Conservation (phyloP, 106 monocot genomes). For the Hemerocallis citrina region DNA sequence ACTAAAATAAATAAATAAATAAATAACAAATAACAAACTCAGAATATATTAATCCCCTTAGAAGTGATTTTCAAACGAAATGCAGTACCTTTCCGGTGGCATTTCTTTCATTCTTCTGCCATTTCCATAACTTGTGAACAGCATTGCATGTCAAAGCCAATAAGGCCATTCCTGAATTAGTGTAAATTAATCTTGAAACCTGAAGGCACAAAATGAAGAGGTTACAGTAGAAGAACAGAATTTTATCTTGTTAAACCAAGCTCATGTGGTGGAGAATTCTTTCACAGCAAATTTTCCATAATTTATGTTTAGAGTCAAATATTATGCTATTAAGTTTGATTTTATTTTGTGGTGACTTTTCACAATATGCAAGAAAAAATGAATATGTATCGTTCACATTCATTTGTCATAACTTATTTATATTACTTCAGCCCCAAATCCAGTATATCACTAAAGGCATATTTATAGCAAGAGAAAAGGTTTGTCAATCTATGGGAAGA, state of each 20-base stretch:
- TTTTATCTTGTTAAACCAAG: constrained; percentile 3
- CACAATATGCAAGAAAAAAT: too few relatives aligned
- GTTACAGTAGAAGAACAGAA: not conserved
- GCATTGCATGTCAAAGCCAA: constrained; percentile 57
- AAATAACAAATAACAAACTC: not conserved
- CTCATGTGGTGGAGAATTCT: too few relatives aligned
- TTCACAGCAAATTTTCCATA: too few relatives aligned
- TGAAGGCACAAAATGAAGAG: constrained; percentile 8
- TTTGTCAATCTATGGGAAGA: too few relatives aligned
- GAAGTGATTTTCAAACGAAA: constrained; percentile 5
- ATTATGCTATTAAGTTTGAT: too few relatives aligned
- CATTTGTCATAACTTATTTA: too few relatives aligned
- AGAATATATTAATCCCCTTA: not conserved
- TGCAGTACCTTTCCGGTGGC: constrained; percentile 34
- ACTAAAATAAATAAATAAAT: not conserved
- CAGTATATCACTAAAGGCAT: too few relatives aligned
- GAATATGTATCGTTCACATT: too few relatives aligned
- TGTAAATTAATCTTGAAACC: constrained; percentile 49
- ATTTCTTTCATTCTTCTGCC: constrained; percentile 47
- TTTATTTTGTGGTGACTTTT: too few relatives aligned
- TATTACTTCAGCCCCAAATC: too few relatives aligned
- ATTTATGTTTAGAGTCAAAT: too few relatives aligned
- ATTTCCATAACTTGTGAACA: constrained; percentile 67
- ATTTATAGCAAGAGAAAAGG: too few relatives aligned
- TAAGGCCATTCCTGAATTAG: constrained; percentile 47